Base-by-base conservation (phyloP, 1,284 basidiomycete genomes). In the Sanghuangporus baumii region DNA sequence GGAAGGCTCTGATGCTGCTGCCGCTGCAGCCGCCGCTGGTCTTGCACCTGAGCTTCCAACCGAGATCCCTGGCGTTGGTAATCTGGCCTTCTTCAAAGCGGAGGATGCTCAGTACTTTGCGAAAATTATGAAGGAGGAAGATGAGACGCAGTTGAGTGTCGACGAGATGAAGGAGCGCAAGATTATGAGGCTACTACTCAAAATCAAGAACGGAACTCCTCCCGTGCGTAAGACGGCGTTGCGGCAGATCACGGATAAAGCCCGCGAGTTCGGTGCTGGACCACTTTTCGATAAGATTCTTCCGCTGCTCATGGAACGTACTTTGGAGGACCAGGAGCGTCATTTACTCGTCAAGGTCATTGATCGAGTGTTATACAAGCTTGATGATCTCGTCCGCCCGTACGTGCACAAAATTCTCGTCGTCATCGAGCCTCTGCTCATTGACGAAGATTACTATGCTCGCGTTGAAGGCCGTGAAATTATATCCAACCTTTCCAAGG, bases 261-360 rank as follows among this genome's bases (percentile, higher is more conserved):
- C 97, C 66, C 90, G 96, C 69, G 95, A 99, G 71, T 98, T 99
- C 67, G 96, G 96, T 60, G 96, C 97, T 31, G 96, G 96, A 23
- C 97, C 97, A n/a, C 82, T 99, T 7, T 99, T 99, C 75, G 97
- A 99, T 80, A 99, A 99, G 77, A 99, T 99, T 67, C 81, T 99
- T 9, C 97, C 96, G 0, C 80, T 99, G 59, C 89, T 99, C 67
- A 99, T 99, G 97, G 97, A 99, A 75, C 89, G 96, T 26, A 98
- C 95, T 0, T 84, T 99, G 52, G 97, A 99, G 78, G 97, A 99
- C 69, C 96, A 99, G 77, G 97, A 99, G 71, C 92, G 96, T 4
- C 97, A 99, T 77, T 76, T 99, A 61, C 86, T 99, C 66, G 97
- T 99, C 76, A 99, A 99, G 78, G 97, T 99, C 75, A 99, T 99